Evolutionary conservation across 768 basidiomycete species (phyloP), one percentile per base, ranked within the genome.

Genomic region (Ramaria sp.): DNA sequence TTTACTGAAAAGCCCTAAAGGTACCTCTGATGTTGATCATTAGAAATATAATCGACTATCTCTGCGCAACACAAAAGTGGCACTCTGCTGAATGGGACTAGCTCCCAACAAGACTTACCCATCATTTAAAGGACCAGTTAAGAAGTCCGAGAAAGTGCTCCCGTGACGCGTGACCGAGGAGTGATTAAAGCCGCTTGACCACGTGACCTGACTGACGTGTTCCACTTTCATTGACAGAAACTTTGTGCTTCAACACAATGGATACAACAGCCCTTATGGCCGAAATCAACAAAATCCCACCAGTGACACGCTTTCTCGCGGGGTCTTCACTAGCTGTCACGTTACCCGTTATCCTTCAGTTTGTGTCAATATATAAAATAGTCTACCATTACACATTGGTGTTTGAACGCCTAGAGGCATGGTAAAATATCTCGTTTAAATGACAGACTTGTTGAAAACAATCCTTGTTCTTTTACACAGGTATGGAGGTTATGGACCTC

Each of bases 231-330:
- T n/a, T n/a, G n/a, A n/a, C n/a, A n/a, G n/a, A n/a, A n/a, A n/a
- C n/a, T n/a, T n/a, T 47, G 15, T 30, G 25, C 41, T 41, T 41
- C 51, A 42, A 10, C 41, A 22, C 51, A 12, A 56, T 56, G 55
- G 47, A 49, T 39, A 53, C 52, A 18, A 30, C 55, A 27, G 55
- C 48, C 24, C 36, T 63, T 24, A 51, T 63, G 3, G 57, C 54
- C n/a, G 85, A 90, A 70, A 66, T 91, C 50, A 78, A 73, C 61
- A 90, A 88, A 70, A 87, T 92, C 1, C 89, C 90, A 0, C 84
- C 85, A 32, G 83, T 93, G 36, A 91, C 90, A 5, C 79, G 90
- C 30, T 79, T 82, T 53, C 65, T 88, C 5, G 73, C 78, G 55
- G 70, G 68, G 20, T 83, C 86, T 1, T 77, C 80, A 1, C 62